Evolutionary conservation across 345 rosid species (phyloP).

Genomic region (Corchorus capsularis): DNA sequence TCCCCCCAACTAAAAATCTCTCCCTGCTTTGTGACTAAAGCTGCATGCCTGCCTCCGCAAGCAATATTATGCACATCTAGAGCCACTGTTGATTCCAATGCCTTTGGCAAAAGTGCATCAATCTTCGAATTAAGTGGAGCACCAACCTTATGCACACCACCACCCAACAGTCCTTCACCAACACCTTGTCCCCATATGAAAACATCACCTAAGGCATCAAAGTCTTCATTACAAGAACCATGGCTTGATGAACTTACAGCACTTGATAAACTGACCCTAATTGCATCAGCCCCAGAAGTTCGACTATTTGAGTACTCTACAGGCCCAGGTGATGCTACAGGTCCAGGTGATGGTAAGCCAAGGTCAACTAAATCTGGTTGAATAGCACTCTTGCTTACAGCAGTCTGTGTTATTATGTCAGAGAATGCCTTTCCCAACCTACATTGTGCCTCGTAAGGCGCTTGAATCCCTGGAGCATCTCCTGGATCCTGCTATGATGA

Average conservation of each 20-base stretch:
- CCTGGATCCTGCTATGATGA: conserved; percentile 47
- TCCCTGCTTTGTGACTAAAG: conserved; percentile 74
- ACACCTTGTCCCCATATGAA: conserved; percentile 91
- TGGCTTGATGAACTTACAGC: conserved; percentile 88
- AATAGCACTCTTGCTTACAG: conserved; percentile 37
- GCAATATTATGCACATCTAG: conserved; percentile 73
- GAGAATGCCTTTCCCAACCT: conserved; percentile 72
- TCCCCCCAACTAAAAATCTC: conserved; percentile 94
- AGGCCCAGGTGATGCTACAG: conserved; percentile 31
- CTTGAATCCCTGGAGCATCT: conserved; percentile 49
- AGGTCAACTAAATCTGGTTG: conserved; percentile 46
- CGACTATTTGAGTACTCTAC: conserved; percentile 56
- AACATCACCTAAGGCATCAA: conserved; percentile 85
- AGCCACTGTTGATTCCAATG: conserved; percentile 68
- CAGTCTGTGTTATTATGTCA: conserved; percentile 70
- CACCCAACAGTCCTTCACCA: conserved; percentile 60
- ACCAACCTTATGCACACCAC: conserved; percentile 42
- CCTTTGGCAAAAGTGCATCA: conserved; percentile 72
- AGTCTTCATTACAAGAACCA: conserved; percentile 73
- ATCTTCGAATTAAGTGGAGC: conserved; percentile 34
- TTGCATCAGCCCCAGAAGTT: conserved; percentile 58
- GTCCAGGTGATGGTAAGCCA: conserved; percentile 29
- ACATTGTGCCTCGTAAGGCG: conserved; percentile 48
- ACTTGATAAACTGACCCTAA: conserved; percentile 78
- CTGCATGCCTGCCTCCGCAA: conserved; percentile 90